Evolutionary conservation across 2,329 filamentous ascomycete species (phyloP).

Genomic region (Gaeumannomyces sp.): DNA sequence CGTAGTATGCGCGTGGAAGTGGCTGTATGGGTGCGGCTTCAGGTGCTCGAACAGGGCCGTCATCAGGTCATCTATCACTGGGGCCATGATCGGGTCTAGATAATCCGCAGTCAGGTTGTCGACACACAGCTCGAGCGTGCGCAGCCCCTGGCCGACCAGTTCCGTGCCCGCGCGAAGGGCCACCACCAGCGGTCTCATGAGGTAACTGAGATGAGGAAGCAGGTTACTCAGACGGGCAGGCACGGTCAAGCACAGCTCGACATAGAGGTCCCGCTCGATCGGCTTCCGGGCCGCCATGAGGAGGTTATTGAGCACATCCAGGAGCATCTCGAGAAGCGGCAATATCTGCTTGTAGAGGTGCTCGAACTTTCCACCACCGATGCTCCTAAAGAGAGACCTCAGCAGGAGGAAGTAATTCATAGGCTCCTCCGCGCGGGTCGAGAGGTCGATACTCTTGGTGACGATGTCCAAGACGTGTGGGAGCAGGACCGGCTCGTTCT

Average conservation of each 20-base stretch:
- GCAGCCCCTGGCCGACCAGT: constrained; percentile 85
- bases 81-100: constrained; percentile 96
- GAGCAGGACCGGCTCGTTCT: constrained; percentile 92
- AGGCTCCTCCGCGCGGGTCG: constrained; percentile 90
- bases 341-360: constrained; percentile 97
- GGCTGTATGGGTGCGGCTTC: constrained; percentile 87
- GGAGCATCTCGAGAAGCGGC: constrained; percentile 90
- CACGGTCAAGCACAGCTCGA: constrained; percentile 93
- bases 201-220: constrained; percentile 86
- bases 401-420: constrained; percentile 98
- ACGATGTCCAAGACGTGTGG: constrained; percentile 97
- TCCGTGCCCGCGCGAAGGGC: constrained; percentile 87
- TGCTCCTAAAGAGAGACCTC: constrained; percentile 88
- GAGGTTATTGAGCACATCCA: constrained; percentile 95
- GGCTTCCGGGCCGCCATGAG: constrained; percentile 86
- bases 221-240: constrained; percentile 91
- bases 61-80: constrained; percentile 98
- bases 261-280: constrained; percentile 87
- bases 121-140: constrained; percentile 92
- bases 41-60: constrained; percentile 94
- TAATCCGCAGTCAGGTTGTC: constrained; percentile 98
- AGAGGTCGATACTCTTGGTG: constrained; percentile 93
- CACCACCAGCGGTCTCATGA: constrained; percentile 97
- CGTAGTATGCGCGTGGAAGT: constrained; percentile 96
- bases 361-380: constrained; percentile 95